Evolutionary conservation across 495 filamentous ascomycete genomes (phyloP), one percentile per base, ranked within the genome.

Genomic region (Choiromyces venosus): DNA sequence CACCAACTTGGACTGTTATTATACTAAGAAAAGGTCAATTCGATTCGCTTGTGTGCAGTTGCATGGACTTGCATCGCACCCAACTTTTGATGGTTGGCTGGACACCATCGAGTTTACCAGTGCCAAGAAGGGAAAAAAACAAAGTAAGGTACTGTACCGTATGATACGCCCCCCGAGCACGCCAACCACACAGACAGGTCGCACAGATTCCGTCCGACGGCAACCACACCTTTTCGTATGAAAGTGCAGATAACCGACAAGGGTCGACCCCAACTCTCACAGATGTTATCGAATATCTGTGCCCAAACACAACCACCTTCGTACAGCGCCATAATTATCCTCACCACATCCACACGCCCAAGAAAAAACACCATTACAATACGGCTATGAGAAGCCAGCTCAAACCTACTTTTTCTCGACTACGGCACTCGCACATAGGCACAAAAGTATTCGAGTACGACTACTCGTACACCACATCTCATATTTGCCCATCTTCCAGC

Each of bases 21-120:
- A 77, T 77, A 39, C 75, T 77, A 77, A 77, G 66, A 77, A 77
- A 77, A 77, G 70, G 68, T 46, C 37, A n/a, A 56, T 71, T 61
- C 25, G 52, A 25, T 33, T 61, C 46, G 73, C 52, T 68, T 70
- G 46, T 65, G 72, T 21, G 42, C 36, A n/a, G 37, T 52, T 56
- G 46, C 37, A 71, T 21, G 42, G 21, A n/a, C n/a, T 52, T 56
- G 46, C 37, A 71, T 76, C 67, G 67, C 56, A 46, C 65, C 36
- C 40, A 66, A 40, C n/a, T n/a, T 36, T 61, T 70, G 44, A 38
- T 68, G 64, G 64, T 33, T 52, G 64, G 71, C 36, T 39, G 25
- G 36, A 35, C 42, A 37, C 25, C 68, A 44, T 61, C 65, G 75
- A 74, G 44, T 76, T 42, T 40, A 39, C 64, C 21, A 38, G 46